A percentile compares a stretch with the other conserved stretches of the same genome.
Conservation (phyloP, 108 stramenopile genomes). For the Epithemia pelagica region DNA sequence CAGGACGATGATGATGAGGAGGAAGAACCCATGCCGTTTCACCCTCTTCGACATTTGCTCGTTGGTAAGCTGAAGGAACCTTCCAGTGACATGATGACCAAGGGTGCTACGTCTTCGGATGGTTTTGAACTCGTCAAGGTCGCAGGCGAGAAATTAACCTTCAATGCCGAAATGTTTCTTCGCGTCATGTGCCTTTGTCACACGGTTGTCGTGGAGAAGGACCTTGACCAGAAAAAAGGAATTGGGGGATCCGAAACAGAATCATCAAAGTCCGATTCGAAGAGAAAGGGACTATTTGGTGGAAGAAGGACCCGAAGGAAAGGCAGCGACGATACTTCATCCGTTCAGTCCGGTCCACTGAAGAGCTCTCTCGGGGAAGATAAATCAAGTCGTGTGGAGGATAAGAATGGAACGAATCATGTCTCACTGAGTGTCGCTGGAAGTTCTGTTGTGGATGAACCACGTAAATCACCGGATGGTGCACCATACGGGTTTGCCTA, state of each 20-base stretch:
- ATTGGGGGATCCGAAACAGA: conserved; percentile 15
- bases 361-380: neutral
- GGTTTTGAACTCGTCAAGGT: neutral
- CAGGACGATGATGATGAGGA: conserved; percentile 17
- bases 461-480: conserved; percentile 51
- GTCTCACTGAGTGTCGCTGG: neutral
- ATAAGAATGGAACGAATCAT: neutral
- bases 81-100: neutral
- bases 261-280: conserved; percentile 4
- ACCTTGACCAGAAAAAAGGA: conserved; percentile 37
- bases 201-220: conserved; percentile 89
- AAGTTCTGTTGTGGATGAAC: neutral
- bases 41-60: conserved; percentile 55
- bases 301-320: conserved; percentile 8
- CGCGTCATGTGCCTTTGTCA: conserved; percentile 84
- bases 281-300: conserved; percentile 7
- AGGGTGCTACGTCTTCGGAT: neutral
- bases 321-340: conserved; percentile 3
- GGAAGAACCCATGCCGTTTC: conserved; percentile 18
- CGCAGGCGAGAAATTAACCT: conserved; percentile 26
- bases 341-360: neutral
- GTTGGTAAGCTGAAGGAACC: conserved; percentile 28
- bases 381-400: neutral
- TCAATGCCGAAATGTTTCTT: conserved; percentile 87
- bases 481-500: conserved; percentile 75